Conservation (phyloP, 2,329 filamentous ascomycete genomes). For the Xylariales sp. region DNA sequence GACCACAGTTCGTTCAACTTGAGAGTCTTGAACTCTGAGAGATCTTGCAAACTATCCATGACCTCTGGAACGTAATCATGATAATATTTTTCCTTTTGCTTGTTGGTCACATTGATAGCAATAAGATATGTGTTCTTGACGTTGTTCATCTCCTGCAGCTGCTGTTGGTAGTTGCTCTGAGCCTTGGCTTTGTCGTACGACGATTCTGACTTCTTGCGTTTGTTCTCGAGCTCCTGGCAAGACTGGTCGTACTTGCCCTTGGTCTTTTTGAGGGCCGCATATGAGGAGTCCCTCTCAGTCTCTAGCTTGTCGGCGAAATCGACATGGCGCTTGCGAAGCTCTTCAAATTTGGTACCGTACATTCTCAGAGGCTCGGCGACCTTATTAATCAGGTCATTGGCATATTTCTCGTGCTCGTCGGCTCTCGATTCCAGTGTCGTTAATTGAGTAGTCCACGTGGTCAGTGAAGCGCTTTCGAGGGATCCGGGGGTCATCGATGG, state of each 20-base stretch:
- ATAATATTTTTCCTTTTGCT: constrained; percentile 96
- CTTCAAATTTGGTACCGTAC: constrained; percentile 73
- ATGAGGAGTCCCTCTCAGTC: constrained; percentile 80
- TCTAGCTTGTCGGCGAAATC: constrained; percentile 88
- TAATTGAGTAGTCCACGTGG: constrained; percentile 93
- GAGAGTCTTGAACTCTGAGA: constrained; percentile 81
- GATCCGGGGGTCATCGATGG: constrained; percentile 92
- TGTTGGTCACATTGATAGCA: constrained; percentile 93
- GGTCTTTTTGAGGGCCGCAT: constrained; percentile 79
- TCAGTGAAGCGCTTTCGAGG: constrained; percentile 91
- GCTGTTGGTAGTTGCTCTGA: constrained; percentile 86
- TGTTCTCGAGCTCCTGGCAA: constrained; percentile 91
- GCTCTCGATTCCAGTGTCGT: constrained; percentile 85
- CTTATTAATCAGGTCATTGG: constrained; percentile 70
- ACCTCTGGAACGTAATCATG: constrained; percentile 94
- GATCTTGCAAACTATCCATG: constrained; percentile 87
- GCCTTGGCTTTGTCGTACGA: constrained; percentile 94
- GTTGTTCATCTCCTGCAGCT: constrained; percentile 93
- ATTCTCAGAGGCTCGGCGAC: constrained; percentile 84
- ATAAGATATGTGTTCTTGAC: constrained; percentile 98
- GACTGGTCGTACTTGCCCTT: constrained; percentile 90
- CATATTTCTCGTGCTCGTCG: constrained; percentile 82
- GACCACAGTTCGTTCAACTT: constrained; percentile 86
- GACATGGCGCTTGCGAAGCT: constrained; percentile 83
- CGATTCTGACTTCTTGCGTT: constrained; percentile 90